phyloP scores from a whole-genome alignment of 1,139 yeast species.

The Lodderomyces oxycetoniae region DNA sequence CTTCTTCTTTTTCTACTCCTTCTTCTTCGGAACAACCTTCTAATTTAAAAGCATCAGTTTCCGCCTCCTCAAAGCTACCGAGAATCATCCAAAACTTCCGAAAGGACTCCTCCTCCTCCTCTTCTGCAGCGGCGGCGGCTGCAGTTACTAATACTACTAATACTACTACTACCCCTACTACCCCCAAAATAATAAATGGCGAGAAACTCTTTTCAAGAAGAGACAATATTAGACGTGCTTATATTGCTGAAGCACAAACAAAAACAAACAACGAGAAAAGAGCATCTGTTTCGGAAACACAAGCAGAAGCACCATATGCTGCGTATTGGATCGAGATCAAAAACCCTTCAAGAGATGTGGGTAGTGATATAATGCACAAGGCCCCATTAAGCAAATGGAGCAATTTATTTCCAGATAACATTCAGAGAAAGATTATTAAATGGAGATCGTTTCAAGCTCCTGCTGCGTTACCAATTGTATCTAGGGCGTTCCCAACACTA shows the following conservation, averaged over 20 bases:
- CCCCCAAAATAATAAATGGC: slow-evolving; percentile 13
- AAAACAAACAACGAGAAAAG: neutral
- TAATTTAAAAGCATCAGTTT: neutral
- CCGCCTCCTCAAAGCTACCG: no score
- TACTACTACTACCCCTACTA: slow-evolving; percentile 10
- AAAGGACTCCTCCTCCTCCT: no score
- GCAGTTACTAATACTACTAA: neutral
- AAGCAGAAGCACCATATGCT: slow-evolving; percentile 16
- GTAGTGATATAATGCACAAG: slow-evolving; percentile 36
- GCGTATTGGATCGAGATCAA: slow-evolving; percentile 61
- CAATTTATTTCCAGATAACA: slow-evolving; percentile 73
- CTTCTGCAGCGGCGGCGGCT: neutral
- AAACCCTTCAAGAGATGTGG: slow-evolving; percentile 63
- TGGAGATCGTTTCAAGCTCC: slow-evolving; percentile 95
- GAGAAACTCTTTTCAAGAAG: slow-evolving; percentile 11
- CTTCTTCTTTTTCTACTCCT: neutral
- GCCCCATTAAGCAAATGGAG: slow-evolving; percentile 67
- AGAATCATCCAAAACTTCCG: no score
- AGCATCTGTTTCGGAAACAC: slow-evolving; percentile 7
- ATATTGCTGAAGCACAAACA: neutral
- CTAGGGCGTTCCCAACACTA: slow-evolving; percentile 68
- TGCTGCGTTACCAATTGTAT: slow-evolving; percentile 81
- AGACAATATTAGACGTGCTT: slow-evolving; percentile 4
- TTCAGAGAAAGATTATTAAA: slow-evolving; percentile 64
- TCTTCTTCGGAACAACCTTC: slow-evolving; percentile 5